Evolutionary conservation across 345 rosid genomes (phyloP).

Genomic region (Eucalyptus cloeziana): DNA sequence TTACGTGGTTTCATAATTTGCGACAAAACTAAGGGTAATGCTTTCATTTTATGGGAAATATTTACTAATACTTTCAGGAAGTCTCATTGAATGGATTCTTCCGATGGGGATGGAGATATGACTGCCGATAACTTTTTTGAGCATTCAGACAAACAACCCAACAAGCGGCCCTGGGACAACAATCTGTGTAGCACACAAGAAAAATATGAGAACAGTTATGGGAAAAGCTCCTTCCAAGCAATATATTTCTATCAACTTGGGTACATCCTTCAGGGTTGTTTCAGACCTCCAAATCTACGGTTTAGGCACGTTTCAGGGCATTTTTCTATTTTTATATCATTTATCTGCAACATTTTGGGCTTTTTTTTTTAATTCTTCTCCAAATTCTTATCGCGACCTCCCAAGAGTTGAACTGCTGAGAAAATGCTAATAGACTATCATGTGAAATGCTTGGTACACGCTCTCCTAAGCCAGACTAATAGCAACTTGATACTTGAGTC

Average conservation of each 20-base stretch:
- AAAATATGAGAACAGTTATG: too few species aligned
- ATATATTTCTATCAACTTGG: too few species aligned
- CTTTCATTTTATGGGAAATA: too few species aligned
- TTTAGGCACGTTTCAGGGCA: background rate
- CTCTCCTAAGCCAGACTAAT: background rate
- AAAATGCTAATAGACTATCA: background rate
- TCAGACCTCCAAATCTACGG: background rate
- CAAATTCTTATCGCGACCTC: background rate
- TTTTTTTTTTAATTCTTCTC: too few species aligned
- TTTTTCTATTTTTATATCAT: background rate
- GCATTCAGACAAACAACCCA: background rate
- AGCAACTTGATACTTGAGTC: background rate
- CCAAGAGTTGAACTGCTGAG: rapidly evolving
- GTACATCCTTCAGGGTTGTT: too few species aligned
- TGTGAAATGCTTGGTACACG: rapidly evolving
- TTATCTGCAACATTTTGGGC: background rate
- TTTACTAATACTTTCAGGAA: too few species aligned
- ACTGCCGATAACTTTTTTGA: background rate
- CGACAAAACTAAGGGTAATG: background rate
- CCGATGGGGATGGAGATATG: background rate
- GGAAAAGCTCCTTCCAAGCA: too few species aligned
- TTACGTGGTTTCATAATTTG: background rate
- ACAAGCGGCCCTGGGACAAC: background rate
- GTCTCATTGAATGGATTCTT: background rate
- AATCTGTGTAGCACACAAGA: too few species aligned